Percentiles rank a stretch among this genome's conserved stretches.
Conservation (phyloP, 2,329 filamentous ascomycete species). For the Colletotrichum abscissum region DNA sequence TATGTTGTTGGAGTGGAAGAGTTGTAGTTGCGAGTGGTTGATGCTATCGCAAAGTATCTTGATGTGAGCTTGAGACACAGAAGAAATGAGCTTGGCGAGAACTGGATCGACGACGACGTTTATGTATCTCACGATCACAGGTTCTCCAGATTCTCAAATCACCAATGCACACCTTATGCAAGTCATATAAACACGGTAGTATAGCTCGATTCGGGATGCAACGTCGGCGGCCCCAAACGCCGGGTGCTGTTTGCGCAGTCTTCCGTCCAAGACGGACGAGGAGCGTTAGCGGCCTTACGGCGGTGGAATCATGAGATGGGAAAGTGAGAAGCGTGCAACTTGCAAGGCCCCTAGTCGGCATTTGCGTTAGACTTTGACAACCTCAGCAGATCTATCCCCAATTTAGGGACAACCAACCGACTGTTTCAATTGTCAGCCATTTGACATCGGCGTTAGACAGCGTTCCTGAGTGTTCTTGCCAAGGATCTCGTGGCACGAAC, state of each 20-base stretch:
- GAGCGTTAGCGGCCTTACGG: slow-evolving; percentile 10
- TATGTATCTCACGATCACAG: slow-evolving; percentile 26
- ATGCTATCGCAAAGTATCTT: background rate
- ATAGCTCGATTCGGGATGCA: slow-evolving; percentile 20
- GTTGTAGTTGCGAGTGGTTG: background rate
- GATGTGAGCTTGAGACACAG: background rate
- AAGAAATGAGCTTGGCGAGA: background rate
- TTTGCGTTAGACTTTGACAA: slow-evolving; percentile 7
- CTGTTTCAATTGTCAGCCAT: slow-evolving; percentile 29
- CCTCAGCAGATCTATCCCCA: slow-evolving; percentile 10
- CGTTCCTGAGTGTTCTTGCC: background rate
- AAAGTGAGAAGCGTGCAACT: background rate
- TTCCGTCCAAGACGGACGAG: background rate
- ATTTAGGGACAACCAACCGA: slow-evolving; percentile 5
- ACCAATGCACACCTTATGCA: background rate
- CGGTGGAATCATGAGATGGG: background rate
- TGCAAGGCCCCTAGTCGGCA: background rate
- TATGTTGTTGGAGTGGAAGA: background rate
- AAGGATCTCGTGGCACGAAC: slow-evolving; percentile 26
- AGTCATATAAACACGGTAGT: slow-evolving; percentile 27
- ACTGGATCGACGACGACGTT: slow-evolving; percentile 26
- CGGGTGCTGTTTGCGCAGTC: slow-evolving; percentile 9
- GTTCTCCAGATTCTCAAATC: background rate
- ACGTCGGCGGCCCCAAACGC: slow-evolving; percentile 17
- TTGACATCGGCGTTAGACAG: slow-evolving; percentile 27